Evolutionary conservation across 2,329 filamentous ascomycete genomes (phyloP), one percentile per base, ranked within the genome.

Genomic region (Plectosphaerella sp.): DNA sequence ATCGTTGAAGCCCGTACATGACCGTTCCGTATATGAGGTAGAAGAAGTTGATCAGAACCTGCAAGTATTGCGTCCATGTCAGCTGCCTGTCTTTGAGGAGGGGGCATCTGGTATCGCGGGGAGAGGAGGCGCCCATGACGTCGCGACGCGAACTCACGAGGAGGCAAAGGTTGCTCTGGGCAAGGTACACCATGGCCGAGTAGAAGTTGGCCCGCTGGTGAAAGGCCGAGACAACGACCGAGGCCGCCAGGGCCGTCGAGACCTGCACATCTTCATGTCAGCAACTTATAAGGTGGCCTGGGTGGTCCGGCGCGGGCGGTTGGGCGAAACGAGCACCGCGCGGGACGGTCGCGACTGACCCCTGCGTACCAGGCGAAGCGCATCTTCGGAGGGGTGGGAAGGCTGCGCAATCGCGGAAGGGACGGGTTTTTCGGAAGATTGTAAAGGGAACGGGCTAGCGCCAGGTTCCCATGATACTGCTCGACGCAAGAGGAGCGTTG

Each of bases 191-290:
- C 73, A 91, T 94, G 59, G 94, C 92, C 51, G 93, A 95, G 75
- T 99, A 99, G 78, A 97, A 99, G 73, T 99, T 99, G 58, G 94
- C 87, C 58, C 94, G 85, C 73, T 97, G 90, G 66, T 94, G 88
- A 72, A 97, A 93, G 56, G 94, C 93, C 66, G 92, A 94, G 53
- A 96, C 73, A 55, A 97, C 80, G 54, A 96, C 91, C 62, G 85
- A 83, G 59, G 84, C 87, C 62, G 93, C 93, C 67, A 96, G 85
- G 72, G 86, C 86, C 69, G 88, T 86, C 51, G 93, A 97, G 70
- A 84, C 80, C 88, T 91, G 61, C 53, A 47, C n/a, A 16, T 50
- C 36, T 43, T 3, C 22, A 22, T 48, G 49, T 51, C 53, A 51
- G 48, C 50, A 39, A 42, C 41, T 55, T 55, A 48, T 57, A 56